Evolutionary conservation across 805 yeast species (phyloP).

Genomic region (Yarrowia sp.): DNA sequence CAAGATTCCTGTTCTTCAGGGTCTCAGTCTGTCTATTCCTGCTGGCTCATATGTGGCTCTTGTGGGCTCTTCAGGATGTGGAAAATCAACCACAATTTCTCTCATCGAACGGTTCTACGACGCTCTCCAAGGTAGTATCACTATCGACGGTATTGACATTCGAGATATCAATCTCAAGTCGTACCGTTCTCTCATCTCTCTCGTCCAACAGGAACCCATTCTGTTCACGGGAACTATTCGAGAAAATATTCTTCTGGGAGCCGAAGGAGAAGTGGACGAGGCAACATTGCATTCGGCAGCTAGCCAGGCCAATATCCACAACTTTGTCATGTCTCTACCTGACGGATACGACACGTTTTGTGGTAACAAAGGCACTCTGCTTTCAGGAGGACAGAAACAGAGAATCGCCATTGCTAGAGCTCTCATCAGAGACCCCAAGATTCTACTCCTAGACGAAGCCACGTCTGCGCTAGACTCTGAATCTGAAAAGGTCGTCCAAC

Average conservation of each 20-base stretch:
- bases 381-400: slow-evolving; percentile 81
- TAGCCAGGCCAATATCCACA: slow-evolving; percentile 63
- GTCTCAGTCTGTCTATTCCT: slow-evolving; percentile 58
- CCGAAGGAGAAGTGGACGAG: slow-evolving; percentile 49
- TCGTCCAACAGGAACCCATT: slow-evolving; percentile 69
- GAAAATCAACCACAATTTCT: slow-evolving; percentile 66
- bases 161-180: slow-evolving; percentile 58
- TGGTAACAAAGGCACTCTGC: slow-evolving; percentile 62
- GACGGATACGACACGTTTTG: slow-evolving; percentile 66
- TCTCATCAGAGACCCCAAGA: slow-evolving; percentile 66
- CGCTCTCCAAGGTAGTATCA: slow-evolving; percentile 57
- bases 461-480: slow-evolving; percentile 70
- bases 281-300: slow-evolving; percentile 57
- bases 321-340: slow-evolving; percentile 61
- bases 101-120: slow-evolving; percentile 60
- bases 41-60: slow-evolving; percentile 65
- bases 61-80: slow-evolving; percentile 71
- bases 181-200: slow-evolving; percentile 60
- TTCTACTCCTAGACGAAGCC: slow-evolving; percentile 72
- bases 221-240: slow-evolving; percentile 61
- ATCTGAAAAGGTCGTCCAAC: slow-evolving; percentile 79
- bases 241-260: slow-evolving; percentile 63
- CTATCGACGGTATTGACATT: slow-evolving; percentile 61
- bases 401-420: slow-evolving; percentile 79
- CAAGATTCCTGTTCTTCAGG: slow-evolving; percentile 57